Evolutionary conservation across 2,329 filamentous ascomycete species (phyloP), one percentile per base, ranked within the genome.

Genomic region (Bipolaris zeicola): DNA sequence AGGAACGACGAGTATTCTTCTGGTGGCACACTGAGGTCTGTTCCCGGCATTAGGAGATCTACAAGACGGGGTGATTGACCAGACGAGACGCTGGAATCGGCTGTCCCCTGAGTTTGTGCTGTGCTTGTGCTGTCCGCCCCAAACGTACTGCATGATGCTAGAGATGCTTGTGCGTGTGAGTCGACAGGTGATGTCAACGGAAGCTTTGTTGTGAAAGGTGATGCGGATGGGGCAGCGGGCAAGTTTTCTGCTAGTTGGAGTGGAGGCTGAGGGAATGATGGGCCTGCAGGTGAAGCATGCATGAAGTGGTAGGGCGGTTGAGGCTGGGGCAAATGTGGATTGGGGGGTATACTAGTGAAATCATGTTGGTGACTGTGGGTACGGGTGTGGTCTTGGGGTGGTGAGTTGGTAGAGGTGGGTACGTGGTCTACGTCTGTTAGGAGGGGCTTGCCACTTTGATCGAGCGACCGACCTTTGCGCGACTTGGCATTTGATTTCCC

Each of bases 31-130:
- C 73, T 79, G 26, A 82, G 68, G 55, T 82, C 79, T 11, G 79
- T 80, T 5, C 79, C 80, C 8, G 81, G 79, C n/a, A 81, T 63
- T 16, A 82, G 68, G 16, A 83, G 71, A 66, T 83, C 80, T 42
- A 80, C 70, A 37, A 83, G 66, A 50, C 77, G 77, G 34, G 82
- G 81, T 22, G 80, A 82, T 51, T 80, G 78, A 18, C 78, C 79
- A 37, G 79, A 79, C 50, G 74, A 72, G 50, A 76, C 64, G 64
- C 69, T 72, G 43, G 74, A 73, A 55, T 71, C 63, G 45, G 71
- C 69, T 44, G 70, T 73, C 13, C 63, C 63, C 53, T 62, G 68
- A 48, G 68, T 65, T 7, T 52, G 61, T 36, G 60, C 52, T 39
- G 69, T 64, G 52, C 64, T 62, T 16, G 68, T 55, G 52, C 70